Evolutionary conservation across 768 basidiomycete species (phyloP).

Genomic region (Boletus rubroflammeus): DNA sequence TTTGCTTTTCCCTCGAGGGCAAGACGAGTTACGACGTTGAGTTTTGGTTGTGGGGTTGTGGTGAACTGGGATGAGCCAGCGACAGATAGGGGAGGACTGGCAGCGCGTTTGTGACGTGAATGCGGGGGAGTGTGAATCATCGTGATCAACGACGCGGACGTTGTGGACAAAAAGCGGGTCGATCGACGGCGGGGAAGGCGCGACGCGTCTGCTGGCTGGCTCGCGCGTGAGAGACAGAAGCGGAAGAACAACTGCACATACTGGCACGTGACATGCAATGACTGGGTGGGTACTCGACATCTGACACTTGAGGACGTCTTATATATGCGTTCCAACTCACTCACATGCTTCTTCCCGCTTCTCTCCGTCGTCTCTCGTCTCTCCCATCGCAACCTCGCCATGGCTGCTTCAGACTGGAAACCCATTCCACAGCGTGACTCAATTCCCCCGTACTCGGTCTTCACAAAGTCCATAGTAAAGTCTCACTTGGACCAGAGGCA

Average conservation of each 20-base stretch:
- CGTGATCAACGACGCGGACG: background rate
- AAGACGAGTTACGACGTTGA: conserved; percentile 70
- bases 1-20: conserved; percentile 73
- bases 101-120: conserved; percentile 29
- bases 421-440: conserved; percentile 9
- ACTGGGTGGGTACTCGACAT: conserved; percentile 24
- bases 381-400: conserved; percentile 18
- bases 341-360: conserved; percentile 11
- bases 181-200: background rate
- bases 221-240: conserved; percentile 8
- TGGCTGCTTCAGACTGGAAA: conserved; percentile 24
- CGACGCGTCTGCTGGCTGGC: conserved; percentile 20
- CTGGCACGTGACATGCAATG: conserved; percentile 15
- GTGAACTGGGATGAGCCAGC: conserved; percentile 44
- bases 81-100: conserved; percentile 31
- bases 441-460: conserved; percentile 50
- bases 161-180: conserved; percentile 12
- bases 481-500: conserved; percentile 75
- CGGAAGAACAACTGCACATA: background rate
- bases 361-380: conserved; percentile 5
- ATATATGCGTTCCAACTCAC: background rate
- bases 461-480: conserved; percentile 58
- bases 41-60: conserved; percentile 42
- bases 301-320: background rate
- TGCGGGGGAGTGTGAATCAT: conserved; percentile 18